phyloP scores from a whole-genome alignment of 179 eudicot genomes.

The Heliamphora pulchella region DNA sequence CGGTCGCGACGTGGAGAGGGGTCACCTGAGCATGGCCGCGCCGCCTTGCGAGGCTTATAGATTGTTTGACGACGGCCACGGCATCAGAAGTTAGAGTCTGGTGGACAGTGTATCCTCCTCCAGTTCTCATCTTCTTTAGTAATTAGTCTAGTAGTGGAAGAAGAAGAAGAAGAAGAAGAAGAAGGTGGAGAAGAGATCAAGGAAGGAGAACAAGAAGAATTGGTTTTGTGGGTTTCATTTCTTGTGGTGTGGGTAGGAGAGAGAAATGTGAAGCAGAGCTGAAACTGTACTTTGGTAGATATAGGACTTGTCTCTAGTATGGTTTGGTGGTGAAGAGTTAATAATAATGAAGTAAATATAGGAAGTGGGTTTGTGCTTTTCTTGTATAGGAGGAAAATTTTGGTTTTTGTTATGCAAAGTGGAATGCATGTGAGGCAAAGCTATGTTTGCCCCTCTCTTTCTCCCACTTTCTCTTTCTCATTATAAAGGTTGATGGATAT shows the following conservation, averaged over 20 bases:
- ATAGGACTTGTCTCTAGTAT: constrained; percentile 12
- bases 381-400: constrained; percentile 32
- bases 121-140: constrained; percentile 43
- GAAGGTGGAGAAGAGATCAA: not conserved
- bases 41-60: constrained; percentile 45
- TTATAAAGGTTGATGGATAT: constrained; percentile 15
- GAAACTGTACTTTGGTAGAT: not conserved
- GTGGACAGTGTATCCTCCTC: constrained; percentile 44
- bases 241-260: not conserved
- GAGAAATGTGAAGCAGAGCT: not conserved
- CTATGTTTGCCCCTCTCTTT: constrained; percentile 11
- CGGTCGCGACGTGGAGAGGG: constrained; percentile 65
- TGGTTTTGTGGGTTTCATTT: constrained; percentile 1
- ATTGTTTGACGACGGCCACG: constrained; percentile 47
- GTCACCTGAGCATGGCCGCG: constrained; percentile 82
- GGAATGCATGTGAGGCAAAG: constrained; percentile 20
- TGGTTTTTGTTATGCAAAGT: constrained; percentile 10
- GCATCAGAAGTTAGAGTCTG: constrained; percentile 59
- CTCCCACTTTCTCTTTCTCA: constrained; percentile 9
- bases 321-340: constrained; percentile 11
- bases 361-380: constrained; percentile 29
- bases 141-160: too few species aligned
- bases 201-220: not conserved
- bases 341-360: not conserved
- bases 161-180: too few species aligned